phyloP scores from a whole-genome alignment of 2,329 filamentous ascomycete genomes.

The Decorospora gaudefroyi region DNA sequence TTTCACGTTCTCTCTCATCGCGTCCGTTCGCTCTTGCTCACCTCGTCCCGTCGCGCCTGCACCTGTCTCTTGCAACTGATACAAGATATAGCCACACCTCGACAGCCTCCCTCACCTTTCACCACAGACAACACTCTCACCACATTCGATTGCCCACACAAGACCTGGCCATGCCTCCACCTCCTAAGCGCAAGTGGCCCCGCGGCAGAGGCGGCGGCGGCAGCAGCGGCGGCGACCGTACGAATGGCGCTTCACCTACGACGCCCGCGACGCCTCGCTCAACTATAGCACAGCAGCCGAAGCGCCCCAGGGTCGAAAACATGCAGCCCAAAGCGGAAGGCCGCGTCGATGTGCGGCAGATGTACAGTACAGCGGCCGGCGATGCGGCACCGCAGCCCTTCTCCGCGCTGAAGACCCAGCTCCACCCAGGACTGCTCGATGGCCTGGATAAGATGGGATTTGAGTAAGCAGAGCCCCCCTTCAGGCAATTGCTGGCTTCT shows the following conservation, averaged over 20 bases:
- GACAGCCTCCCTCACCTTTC: constrained; percentile 18
- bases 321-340: constrained; percentile 8
- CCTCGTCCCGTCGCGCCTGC: constrained; percentile 21
- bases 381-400: constrained; percentile 33
- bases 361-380: constrained; percentile 32
- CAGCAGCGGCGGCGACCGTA: constrained; percentile 12
- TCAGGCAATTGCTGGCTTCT: not conserved
- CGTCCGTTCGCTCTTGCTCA: constrained; percentile 26
- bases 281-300: constrained; percentile 28
- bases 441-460: constrained; percentile 47
- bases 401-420: constrained; percentile 31
- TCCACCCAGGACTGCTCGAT: constrained; percentile 37
- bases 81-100: constrained; percentile 17
- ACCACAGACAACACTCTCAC: constrained; percentile 17
- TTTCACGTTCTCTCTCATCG: constrained; percentile 28
- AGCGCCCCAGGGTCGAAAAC: constrained; percentile 28
- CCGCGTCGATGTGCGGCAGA: constrained; percentile 29
- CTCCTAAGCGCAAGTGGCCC: constrained; percentile 35
- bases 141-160: not conserved
- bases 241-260: constrained; percentile 11
- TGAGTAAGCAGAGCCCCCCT: constrained; percentile 31
- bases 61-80: constrained; percentile 26
- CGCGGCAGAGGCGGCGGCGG: constrained; percentile 21
- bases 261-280: constrained; percentile 18
- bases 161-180: constrained; percentile 26